Percentiles rank a stretch among this genome's conserved stretches.
Conservation (phyloP, 2,329 filamentous ascomycete species). For the Alternaria dauci region DNA sequence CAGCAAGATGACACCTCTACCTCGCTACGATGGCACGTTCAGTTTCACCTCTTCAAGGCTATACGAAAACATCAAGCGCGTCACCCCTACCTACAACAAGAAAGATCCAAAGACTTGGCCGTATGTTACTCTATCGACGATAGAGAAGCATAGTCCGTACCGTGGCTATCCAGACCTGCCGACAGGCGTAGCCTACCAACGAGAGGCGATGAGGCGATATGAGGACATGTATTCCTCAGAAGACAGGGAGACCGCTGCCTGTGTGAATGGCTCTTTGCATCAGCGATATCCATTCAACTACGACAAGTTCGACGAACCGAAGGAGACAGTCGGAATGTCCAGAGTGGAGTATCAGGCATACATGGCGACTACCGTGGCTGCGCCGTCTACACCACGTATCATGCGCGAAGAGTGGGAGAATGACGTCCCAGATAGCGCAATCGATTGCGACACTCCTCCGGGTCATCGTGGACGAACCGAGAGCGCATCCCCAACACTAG, state of each 20-base stretch:
- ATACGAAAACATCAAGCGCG: background rate
- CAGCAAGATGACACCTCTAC: background rate
- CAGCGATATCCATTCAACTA: conserved; percentile 12
- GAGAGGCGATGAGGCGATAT: conserved; percentile 6
- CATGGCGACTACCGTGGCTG: background rate
- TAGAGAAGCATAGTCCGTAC: conserved; percentile 1
- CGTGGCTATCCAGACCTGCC: conserved; percentile 5
- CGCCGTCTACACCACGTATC: background rate
- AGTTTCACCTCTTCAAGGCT: conserved; percentile 7
- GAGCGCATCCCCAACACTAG: background rate
- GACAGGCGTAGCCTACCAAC: conserved; percentile 7
- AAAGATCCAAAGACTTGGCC: conserved; percentile 14
- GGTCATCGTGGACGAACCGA: background rate
- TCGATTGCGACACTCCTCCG: background rate
- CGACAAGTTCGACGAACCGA: background rate
- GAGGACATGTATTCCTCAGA: conserved; percentile 2
- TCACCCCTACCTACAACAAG: background rate
- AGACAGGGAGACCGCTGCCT: background rate
- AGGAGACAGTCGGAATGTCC: conserved; percentile 1
- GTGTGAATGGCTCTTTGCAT: conserved; percentile 5
- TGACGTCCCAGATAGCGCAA: background rate
- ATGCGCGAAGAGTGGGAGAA: background rate
- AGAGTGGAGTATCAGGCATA: background rate
- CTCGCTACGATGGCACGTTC: conserved; percentile 5
- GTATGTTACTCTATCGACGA: background rate